Base-by-base conservation (phyloP, 1,284 basidiomycete species). In the Agaricales sp. region DNA sequence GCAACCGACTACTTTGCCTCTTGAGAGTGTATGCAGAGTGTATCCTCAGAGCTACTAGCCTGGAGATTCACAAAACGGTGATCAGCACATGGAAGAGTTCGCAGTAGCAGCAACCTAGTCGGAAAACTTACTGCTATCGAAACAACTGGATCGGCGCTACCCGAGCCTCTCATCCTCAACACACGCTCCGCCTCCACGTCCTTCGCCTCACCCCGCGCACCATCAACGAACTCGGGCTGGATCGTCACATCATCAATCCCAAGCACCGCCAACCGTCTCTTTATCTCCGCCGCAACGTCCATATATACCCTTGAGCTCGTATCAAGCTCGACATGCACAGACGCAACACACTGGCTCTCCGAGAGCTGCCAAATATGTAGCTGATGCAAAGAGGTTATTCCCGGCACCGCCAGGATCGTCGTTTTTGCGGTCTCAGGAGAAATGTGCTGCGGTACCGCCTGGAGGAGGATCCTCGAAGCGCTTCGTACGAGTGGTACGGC, bases 311-410 rank as follows among this genome's bases (percentile, higher is more conserved):
- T 16, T 41, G 16, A 8, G 39, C n/a, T 8, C 6, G 18, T 69
- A 19, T 70, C 70, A 25, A 84, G 78, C 50, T 81, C 72, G 44
- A 99, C 91, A 67, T 99, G 96, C 18, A 99, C 93, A 1, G 90
- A 94, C 3, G 95, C 95, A 26, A 99, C 89, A 48, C 93, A 82
- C 62, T 95, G 96, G 54, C 74, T 75, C 65, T 92, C 88, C 14
- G 83, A 85, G 25, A 94, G 71, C 62, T 96, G 93, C 96, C 96
- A 99, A 49, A 99, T 82, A 66, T 99, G 96, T 24, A 99, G 75
- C 60, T 94, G 93, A 63, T 99, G 96, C 24, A 99, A 75, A 21
- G 91, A 92, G 51, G 91, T 71, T 19, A 99, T 95, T 25, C 86
- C 85, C 2, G 73, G 67, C 4, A 86, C 76, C 1, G 63, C 59